phyloP scores from a whole-genome alignment of 2,329 filamentous ascomycete species.

The Diplocarpon rosae region DNA sequence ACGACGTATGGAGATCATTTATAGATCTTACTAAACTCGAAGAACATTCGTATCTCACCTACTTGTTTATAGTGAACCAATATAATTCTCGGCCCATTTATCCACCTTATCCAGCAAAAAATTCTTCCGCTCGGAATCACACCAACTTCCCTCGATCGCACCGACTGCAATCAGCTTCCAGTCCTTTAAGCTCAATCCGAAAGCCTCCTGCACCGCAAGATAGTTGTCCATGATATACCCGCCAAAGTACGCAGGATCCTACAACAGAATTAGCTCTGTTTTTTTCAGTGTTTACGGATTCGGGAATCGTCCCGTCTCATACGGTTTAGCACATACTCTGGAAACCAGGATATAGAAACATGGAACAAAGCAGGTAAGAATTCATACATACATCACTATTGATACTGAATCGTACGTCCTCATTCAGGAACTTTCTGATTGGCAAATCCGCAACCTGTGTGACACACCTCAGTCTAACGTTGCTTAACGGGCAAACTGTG shows the following conservation, averaged over 20 bases:
- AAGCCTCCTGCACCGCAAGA: constrained; percentile 63
- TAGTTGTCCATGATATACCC: constrained; percentile 68
- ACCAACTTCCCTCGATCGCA: constrained; percentile 60
- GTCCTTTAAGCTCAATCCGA: constrained; percentile 49
- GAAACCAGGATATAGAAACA: too few relatives aligned
- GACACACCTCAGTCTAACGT: constrained; percentile 45
- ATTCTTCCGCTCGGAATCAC: constrained; percentile 48
- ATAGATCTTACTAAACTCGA: not conserved
- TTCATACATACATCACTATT: constrained; percentile 31
- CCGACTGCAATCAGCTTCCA: constrained; percentile 54
- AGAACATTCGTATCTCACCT: not conserved
- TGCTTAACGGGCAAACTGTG: constrained; percentile 64
- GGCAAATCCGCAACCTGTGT: constrained; percentile 34
- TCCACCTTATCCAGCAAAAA: constrained; percentile 41
- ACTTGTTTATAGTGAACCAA: constrained; percentile 1
- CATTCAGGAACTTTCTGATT: constrained; percentile 33
- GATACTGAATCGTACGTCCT: constrained; percentile 36
- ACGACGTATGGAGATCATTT: not conserved
- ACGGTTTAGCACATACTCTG: too few relatives aligned
- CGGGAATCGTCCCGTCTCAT: too few relatives aligned
- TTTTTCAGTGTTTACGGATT: too few relatives aligned
- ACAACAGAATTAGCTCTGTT: too few relatives aligned
- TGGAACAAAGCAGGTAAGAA: too few relatives aligned
- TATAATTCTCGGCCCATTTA: constrained; percentile 25
- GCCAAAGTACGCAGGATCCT: constrained; percentile 47